A percentile compares a stretch with the other conserved stretches of the same genome.
Conservation (phyloP, 345 rosid genomes). For the Salix udensis region DNA sequence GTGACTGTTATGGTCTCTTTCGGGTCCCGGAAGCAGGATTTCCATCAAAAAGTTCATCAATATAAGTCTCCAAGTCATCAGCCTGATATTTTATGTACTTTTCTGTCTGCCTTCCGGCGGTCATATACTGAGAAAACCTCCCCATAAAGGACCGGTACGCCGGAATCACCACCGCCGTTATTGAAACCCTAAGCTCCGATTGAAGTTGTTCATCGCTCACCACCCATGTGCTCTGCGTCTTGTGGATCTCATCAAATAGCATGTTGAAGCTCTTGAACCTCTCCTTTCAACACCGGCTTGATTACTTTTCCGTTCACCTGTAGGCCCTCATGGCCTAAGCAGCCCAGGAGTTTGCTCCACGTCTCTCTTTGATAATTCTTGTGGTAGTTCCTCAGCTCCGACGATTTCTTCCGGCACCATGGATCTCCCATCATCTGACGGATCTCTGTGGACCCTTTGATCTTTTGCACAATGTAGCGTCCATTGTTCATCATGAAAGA, state of each 20-base stretch:
- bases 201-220: conserved; percentile 87
- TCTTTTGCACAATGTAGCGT: conserved; percentile 79
- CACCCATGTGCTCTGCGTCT: conserved; percentile 83
- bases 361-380: conserved; percentile 81
- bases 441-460: conserved; percentile 64
- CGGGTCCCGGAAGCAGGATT: conserved; percentile 33
- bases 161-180: conserved; percentile 66
- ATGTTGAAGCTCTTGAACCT: conserved; percentile 79
- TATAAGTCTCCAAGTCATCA: conserved; percentile 76
- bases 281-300: conserved; percentile 83
- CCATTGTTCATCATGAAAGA: conserved; percentile 99
- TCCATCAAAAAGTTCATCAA: conserved; percentile 83
- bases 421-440: conserved; percentile 56
- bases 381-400: conserved; percentile 72
- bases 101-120: conserved; percentile 79
- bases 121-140: conserved; percentile 61
- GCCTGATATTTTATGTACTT: conserved; percentile 84
- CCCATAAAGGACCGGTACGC: conserved; percentile 82
- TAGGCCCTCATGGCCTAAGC: conserved; percentile 66
- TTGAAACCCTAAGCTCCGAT: conserved; percentile 86
- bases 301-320: conserved; percentile 61
- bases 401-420: conserved; percentile 70
- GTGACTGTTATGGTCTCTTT: conserved; percentile 40
- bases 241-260: conserved; percentile 84
- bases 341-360: conserved; percentile 67